A percentile compares a stretch with the other conserved stretches of the same genome.
phyloP scores from a whole-genome alignment of 2,329 filamentous ascomycete species.

The Alternaria triticina region DNA sequence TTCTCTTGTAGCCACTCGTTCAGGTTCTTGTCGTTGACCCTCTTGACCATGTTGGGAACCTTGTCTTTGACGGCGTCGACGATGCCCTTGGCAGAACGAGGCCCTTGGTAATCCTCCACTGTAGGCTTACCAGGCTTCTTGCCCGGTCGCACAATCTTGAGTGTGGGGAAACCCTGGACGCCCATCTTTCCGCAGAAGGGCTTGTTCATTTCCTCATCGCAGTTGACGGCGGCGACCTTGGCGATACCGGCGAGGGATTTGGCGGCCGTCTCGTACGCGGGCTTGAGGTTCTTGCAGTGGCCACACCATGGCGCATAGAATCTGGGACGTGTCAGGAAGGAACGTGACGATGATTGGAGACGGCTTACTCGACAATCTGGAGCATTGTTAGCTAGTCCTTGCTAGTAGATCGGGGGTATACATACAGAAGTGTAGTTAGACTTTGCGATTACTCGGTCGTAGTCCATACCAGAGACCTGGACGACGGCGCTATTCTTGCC shows the following conservation, averaged over 20 bases:
- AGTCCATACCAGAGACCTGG: conserved; percentile 79
- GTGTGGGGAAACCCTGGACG: conserved; percentile 90
- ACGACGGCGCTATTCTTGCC: conserved; percentile 85
- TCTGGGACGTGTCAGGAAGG: conserved; percentile 59
- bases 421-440: conserved; percentile 91
- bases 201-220: conserved; percentile 94
- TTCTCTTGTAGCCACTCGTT: conserved; percentile 73
- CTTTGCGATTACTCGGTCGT: conserved; percentile 80
- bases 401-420: not conserved
- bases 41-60: conserved; percentile 90
- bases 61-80: conserved; percentile 83
- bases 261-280: conserved; percentile 92
- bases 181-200: conserved; percentile 83
- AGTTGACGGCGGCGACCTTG: conserved; percentile 93
- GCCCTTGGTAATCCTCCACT: conserved; percentile 90
- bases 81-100: conserved; percentile 83
- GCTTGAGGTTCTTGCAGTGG: conserved; percentile 95
- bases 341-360: not conserved
- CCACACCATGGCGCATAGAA: conserved; percentile 99
- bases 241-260: conserved; percentile 88
- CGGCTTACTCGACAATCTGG: conserved; percentile 50
- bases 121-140: conserved; percentile 80
- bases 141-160: conserved; percentile 89
- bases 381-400: conserved; percentile 4
- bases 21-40: conserved; percentile 78